A percentile compares a stretch with the other conserved stretches of the same genome.
These are phyloP conservation scores for Elaphomyces granulatus DNA, from an alignment of 495 filamentous ascomycete genomes.

Conservation along the genomic window DNA sequence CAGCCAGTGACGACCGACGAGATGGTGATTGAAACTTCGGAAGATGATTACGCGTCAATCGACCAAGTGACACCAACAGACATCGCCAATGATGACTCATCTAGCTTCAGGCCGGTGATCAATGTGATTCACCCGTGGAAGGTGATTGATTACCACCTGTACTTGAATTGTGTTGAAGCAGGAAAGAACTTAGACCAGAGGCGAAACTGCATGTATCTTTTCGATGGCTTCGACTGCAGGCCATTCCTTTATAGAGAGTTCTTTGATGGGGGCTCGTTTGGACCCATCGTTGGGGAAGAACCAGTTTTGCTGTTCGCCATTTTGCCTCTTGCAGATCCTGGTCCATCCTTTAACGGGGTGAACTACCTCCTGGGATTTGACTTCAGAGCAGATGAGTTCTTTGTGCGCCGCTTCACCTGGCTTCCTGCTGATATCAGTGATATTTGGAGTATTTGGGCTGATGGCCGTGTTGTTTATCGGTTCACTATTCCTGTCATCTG, in stretches of 20 bases:
- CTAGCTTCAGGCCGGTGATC: background rate
- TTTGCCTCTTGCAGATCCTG: conserved; percentile 16
- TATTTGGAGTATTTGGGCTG: conserved; percentile 17
- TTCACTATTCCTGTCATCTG: conserved; percentile 10
- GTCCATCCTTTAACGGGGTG: conserved; percentile 4
- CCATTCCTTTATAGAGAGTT: conserved; percentile 14
- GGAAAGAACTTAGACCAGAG: conserved; percentile 7
- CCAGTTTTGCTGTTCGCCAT: conserved; percentile 15
- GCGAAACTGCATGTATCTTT: conserved; percentile 12
- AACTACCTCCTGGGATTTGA: conserved; percentile 24
- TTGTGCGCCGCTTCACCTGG: conserved; percentile 18
- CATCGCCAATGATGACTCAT: background rate
- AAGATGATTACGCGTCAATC: background rate
- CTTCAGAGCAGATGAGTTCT: conserved; percentile 10
- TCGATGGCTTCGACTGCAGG: conserved; percentile 15
- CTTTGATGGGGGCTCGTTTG: conserved; percentile 4
- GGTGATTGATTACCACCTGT: conserved; percentile 24
- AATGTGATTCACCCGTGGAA: conserved; percentile 18
- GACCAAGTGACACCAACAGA: background rate
- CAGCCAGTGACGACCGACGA: background rate
- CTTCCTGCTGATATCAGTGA: conserved; percentile 14
- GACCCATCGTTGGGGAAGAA: conserved; percentile 4
- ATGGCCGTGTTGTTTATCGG: conserved; percentile 15
- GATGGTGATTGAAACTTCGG: background rate
- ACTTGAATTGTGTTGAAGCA: conserved; percentile 16